These are phyloP conservation scores for Medicago arabica DNA, from an alignment of 306 rosid genomes.

Conservation along the genomic window DNA sequence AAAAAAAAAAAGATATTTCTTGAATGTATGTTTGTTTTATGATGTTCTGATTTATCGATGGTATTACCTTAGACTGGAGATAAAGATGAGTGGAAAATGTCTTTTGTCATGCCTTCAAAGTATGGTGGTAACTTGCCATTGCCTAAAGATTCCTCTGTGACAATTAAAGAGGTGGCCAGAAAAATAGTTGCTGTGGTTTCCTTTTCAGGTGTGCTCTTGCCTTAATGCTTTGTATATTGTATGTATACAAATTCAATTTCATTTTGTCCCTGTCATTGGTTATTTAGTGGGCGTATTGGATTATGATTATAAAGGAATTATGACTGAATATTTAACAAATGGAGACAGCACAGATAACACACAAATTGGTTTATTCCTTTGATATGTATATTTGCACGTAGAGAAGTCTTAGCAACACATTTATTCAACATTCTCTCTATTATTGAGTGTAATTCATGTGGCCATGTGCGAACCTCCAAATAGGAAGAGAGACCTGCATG, in stretches of 20 bases:
- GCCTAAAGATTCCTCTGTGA: conserved; percentile 86
- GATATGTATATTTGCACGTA: conserved; percentile 20
- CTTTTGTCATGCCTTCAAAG: conserved; percentile 90
- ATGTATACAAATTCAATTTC: conserved; percentile 1
- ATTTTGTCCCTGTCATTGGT: neutral
- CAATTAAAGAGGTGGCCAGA: conserved; percentile 73
- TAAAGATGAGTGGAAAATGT: conserved; percentile 85
- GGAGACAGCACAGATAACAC: conserved; percentile 24
- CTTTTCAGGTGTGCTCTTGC: conserved; percentile 78
- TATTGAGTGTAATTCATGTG: neutral
- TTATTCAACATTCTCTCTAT: neutral
- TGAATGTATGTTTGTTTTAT: conserved; percentile 20
- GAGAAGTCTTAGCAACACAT: neutral
- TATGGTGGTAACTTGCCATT: conserved; percentile 76
- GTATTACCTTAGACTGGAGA: conserved; percentile 60
- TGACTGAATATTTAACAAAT: conserved; percentile 17
- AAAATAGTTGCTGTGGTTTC: conserved; percentile 78
- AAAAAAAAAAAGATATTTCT: conserved; percentile 26
- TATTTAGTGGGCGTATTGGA: neutral
- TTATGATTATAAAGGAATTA: too few species aligned
- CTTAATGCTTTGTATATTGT: conserved; percentile 23
- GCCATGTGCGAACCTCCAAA: conserved; percentile 5
- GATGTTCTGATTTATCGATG: conserved; percentile 35
- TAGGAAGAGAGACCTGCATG: neutral
- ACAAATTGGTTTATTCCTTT: conserved; percentile 20